phyloP scores from a whole-genome alignment of 177 flowering plant species.

The Telopea speciosissima region DNA sequence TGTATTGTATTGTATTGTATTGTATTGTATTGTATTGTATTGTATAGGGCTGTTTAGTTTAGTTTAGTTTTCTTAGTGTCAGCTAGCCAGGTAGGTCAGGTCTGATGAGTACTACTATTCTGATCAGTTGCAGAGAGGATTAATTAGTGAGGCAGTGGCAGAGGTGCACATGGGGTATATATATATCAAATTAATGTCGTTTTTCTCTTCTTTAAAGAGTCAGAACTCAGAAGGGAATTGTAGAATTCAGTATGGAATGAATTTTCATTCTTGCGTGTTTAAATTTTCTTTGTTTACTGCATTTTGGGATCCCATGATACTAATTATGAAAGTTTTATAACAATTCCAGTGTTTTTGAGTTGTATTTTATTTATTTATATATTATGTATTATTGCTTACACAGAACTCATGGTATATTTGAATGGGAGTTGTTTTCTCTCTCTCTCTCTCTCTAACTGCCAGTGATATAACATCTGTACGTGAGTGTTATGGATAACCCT shows the following conservation, averaged over 20 bases:
- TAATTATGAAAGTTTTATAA: too few species aligned
- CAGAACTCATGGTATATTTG: background rate
- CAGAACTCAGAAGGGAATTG: constrained; percentile 7
- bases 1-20: constrained; percentile 18
- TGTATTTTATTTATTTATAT: too few species aligned
- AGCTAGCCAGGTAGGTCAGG: constrained; percentile 17
- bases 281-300: background rate
- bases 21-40: too few species aligned
- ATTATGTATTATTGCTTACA: background rate
- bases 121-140: constrained; percentile 1
- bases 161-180: constrained; percentile 49
- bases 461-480: too few species aligned
- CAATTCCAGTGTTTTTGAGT: background rate
- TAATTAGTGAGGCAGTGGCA: constrained; percentile 16
- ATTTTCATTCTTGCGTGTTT: too few species aligned
- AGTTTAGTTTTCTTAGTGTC: constrained; percentile 4
- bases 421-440: background rate
- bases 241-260: constrained; percentile 14
- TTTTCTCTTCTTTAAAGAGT: constrained; percentile 14
- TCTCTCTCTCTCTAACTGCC: background rate
- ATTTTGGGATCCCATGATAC: background rate
- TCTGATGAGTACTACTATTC: constrained; percentile 8
- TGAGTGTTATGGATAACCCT: too few species aligned
- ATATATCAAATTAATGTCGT: constrained; percentile 30
- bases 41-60: constrained; percentile 21